phyloP scores from a whole-genome alignment of 495 filamentous ascomycete genomes.

The Cetradonia linearis region DNA sequence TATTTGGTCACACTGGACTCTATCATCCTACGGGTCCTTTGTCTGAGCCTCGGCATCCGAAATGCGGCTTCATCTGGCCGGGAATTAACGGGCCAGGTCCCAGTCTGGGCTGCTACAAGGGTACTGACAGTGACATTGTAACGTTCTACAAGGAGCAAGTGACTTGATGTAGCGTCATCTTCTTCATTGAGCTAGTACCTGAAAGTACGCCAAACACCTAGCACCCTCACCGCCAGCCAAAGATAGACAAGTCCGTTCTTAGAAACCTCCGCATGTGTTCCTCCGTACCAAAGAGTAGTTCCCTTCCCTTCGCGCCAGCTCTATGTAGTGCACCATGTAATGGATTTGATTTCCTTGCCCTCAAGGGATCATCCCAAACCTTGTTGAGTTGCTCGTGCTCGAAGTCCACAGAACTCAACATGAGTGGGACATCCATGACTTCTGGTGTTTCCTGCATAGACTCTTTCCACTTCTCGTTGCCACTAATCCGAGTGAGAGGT shows the following conservation, averaged over 20 bases:
- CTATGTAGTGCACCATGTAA: constrained; percentile 24
- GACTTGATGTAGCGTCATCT: not conserved
- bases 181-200: not conserved
- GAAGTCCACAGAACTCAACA: constrained; percentile 26
- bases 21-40: not conserved
- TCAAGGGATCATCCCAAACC: constrained; percentile 22
- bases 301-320: constrained; percentile 28
- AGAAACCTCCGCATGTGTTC: constrained; percentile 38
- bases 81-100: not conserved
- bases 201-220: constrained; percentile 6
- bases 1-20: not conserved
- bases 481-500: constrained; percentile 48
- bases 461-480: constrained; percentile 42
- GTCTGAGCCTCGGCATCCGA: constrained; percentile 9
- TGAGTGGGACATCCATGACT: constrained; percentile 29
- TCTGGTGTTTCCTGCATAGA: constrained; percentile 31
- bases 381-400: constrained; percentile 24
- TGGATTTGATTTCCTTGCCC: constrained; percentile 14
- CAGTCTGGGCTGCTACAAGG: not conserved
- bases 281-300: constrained; percentile 31
- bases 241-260: constrained; percentile 26
- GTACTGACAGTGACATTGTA: not conserved
- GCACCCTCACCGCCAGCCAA: constrained; percentile 32
- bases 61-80: not conserved
- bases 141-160: not conserved